Evolutionary conservation across 106 monocot species (phyloP).

Genomic region (Vanilla planifolia): DNA sequence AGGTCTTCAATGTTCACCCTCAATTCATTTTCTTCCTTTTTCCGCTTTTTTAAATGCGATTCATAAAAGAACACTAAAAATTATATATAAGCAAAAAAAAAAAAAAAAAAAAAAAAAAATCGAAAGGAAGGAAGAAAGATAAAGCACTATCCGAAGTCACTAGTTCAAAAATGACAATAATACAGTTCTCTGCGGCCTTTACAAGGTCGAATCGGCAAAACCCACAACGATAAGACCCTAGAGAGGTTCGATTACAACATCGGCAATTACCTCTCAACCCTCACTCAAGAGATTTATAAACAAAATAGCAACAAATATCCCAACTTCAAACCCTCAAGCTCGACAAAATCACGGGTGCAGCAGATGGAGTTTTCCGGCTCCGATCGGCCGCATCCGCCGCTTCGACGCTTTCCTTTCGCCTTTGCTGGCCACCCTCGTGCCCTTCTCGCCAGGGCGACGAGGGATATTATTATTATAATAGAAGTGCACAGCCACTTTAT

Average conservation of each 20-base stretch:
- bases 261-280: background rate
- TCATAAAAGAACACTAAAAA: background rate
- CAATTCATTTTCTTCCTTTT: background rate
- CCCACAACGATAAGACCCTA: background rate
- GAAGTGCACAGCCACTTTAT: no score
- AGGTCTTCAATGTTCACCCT: background rate
- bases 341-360: background rate
- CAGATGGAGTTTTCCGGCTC: no score
- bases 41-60: background rate
- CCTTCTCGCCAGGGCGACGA: no score
- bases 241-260: conserved; percentile 6
- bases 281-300: conserved; percentile 7
- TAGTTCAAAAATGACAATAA: conserved; percentile 10
- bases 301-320: background rate
- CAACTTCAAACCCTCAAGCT: conserved; percentile 7
- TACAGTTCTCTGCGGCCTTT: conserved; percentile 5
- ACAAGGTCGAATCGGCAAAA: conserved; percentile 8
- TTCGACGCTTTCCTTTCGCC: no score
- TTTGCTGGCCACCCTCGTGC: no score
- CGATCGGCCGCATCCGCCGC: no score
- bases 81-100: background rate
- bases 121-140: background rate
- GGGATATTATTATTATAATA: no score
- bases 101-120: conserved; percentile 1
- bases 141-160: conserved; percentile 9